A percentile compares a stretch with the other conserved stretches of the same genome.
Conservation (phyloP, 2,329 filamentous ascomycete genomes). For the Botrytis pseudocinerea region DNA sequence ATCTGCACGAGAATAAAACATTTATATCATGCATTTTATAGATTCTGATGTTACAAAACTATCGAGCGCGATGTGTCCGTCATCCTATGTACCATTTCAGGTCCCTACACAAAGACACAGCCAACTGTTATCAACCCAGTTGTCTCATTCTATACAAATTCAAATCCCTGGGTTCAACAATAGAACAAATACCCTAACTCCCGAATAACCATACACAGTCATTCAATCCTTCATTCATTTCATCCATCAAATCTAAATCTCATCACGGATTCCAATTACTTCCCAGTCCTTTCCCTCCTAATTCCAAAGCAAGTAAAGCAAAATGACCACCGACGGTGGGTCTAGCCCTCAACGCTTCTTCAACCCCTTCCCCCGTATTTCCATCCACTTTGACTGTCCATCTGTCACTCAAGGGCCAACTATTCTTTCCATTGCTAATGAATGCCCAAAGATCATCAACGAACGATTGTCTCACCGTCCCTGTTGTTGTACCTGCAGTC, state of each 20-base stretch:
- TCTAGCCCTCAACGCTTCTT: conserved; percentile 63
- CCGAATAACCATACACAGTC: not conserved
- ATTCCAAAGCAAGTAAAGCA: conserved; percentile 62
- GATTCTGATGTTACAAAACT: too few relatives aligned
- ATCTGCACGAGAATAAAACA: too few relatives aligned
- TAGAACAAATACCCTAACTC: not conserved
- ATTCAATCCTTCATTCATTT: not conserved
- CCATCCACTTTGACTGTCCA: not conserved
- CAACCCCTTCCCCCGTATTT: not conserved
- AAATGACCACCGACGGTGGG: conserved; percentile 80
- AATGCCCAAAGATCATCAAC: conserved; percentile 9
- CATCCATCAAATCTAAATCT: not conserved
- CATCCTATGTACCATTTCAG: not conserved
- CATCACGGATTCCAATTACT: not conserved
- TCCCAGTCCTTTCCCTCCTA: conserved; percentile 8
- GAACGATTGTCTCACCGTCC: not conserved
- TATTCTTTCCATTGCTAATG: conserved; percentile 15
- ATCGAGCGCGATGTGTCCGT: not conserved
- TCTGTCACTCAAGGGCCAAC: conserved; percentile 9
- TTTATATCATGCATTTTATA: not conserved
- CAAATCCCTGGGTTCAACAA: not conserved
- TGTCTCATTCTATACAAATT: not conserved
- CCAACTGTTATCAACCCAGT: not conserved
- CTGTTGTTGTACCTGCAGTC: conserved; percentile 23
- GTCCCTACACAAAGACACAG: too few relatives aligned